phyloP scores from a whole-genome alignment of 192 early-diverging fungal species.

The Allomyces arbusculus region DNA sequence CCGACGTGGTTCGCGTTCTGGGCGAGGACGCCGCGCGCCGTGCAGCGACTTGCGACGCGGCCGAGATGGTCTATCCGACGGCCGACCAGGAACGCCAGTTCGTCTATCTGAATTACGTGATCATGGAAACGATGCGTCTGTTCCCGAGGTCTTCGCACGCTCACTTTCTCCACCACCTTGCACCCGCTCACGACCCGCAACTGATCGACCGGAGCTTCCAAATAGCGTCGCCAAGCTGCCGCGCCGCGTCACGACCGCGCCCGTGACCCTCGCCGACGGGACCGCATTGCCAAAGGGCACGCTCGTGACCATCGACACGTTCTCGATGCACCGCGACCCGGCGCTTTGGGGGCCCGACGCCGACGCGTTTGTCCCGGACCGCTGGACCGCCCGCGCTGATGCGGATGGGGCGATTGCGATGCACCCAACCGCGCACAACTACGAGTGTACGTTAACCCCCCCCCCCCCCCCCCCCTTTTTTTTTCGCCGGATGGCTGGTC shows the following conservation, averaged over 20 bases:
- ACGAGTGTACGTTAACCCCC: background rate
- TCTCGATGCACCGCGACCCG: slow-evolving; percentile 21
- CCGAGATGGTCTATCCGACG: background rate
- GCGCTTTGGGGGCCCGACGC: slow-evolving; percentile 16
- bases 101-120: background rate
- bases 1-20: slow-evolving; percentile 14
- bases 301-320: slow-evolving; percentile 15
- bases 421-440: background rate
- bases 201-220: too few relatives aligned
- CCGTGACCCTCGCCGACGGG: slow-evolving; percentile 9
- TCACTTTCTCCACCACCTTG: too few relatives aligned
- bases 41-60: slow-evolving; percentile 9
- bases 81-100: background rate
- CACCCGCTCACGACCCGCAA: too few relatives aligned
- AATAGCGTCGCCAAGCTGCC: background rate
- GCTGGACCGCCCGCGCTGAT: slow-evolving; percentile 16
- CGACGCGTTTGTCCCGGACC: slow-evolving; percentile 21
- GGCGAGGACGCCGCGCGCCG: slow-evolving; percentile 20
- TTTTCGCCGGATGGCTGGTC: too few relatives aligned
- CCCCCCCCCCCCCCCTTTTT: too few relatives aligned
- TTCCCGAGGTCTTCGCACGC: background rate
- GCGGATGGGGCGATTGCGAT: background rate
- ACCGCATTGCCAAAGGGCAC: slow-evolving; percentile 16
- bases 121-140: background rate
- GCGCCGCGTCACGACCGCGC: background rate